Evolutionary conservation across 257 asterid species (phyloP), one percentile per base, ranked within the genome.

Genomic region (Osmanthus fragrans): DNA sequence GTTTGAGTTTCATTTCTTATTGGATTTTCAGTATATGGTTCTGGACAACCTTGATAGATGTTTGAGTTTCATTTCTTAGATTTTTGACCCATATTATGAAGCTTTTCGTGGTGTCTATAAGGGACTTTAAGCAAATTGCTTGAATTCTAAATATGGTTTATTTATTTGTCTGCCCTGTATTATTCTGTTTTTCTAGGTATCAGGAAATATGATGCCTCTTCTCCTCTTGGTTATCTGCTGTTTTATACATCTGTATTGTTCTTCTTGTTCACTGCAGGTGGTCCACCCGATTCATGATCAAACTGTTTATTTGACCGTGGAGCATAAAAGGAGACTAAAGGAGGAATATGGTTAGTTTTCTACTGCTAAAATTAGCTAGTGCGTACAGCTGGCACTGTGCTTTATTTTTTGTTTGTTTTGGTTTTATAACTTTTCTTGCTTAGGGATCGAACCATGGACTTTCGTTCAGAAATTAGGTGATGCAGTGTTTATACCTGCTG

Each of bases 391-490:
- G 71, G 21, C 25, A 13, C 29, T 33, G 12, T 76, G 27, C 36
- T 66, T 56, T 27, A 9, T 19, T 23, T 73, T 71, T 45, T 23
- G 19, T 71, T 37, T 37, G 68, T 72, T 8, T 79, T 71, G 25
- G 33, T 65, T 77, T 25, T 34, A 34, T 75, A 58, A 76, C 70
- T 70, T 42, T 77, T 82, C 36, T 77, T 85, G 67, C 56, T 18
- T 69, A 94, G 98, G 97, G 68, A 85, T 94, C 33, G 98, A 94
- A 79, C 94, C 98, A 33, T 94, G 98, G 98, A 90, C 97, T 29
- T 94, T 94, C 69, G 81, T 92, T 75, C 98, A 94, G 85, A 90
- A 85, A 56, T 64, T 90, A 69, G 98, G 96, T 13, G 98, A 94
- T 79, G 98, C 98, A 34, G 96, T 94, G 71, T 84, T 92, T 67